Evolutionary conservation across 2,329 filamentous ascomycete species (phyloP), one percentile per base, ranked within the genome.

Genomic region (Diaporthe amygdali): DNA sequence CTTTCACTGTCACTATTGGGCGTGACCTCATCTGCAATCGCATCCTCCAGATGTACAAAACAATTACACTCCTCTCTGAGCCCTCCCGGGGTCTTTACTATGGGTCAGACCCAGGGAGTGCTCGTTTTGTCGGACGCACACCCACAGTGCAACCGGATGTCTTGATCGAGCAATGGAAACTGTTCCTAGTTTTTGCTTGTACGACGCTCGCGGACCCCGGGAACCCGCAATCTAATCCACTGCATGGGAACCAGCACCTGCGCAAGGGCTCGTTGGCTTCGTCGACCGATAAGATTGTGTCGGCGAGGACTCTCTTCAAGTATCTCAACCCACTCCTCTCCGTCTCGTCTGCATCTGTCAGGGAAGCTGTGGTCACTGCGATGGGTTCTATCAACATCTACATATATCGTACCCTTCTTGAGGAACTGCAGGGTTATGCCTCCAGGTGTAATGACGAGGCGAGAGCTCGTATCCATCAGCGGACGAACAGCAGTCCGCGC

Each of bases 161-260:
- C 27, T 87, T 98, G 70, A 91, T 99, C 71, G 97, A 98, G 81
- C 96, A 99, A 79, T 99, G 96, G 96, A 98, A 98, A 81, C 85
- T 98, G 2, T 98, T 98, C 80, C 87, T 99, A 32, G 95, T 98
- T 69, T 98, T 99, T 83, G 96, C 96, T 12, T 99, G 97, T 82
- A 97, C 96, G 12, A 98, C 96, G 0, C 86, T 99, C 70, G 95
- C 94, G 46, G 96, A 96, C 75, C 89, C 94, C 12, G 94, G 94
- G 12, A 90, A 86, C 69, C 86, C 87, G 27, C 89, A 91, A 69
- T 85, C 91, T 37, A 84, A 86, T 15, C 84, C 85, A 2, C 81
- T 84, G 8, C 87, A 87, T 76, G 88, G 88, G 73, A 87, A 87
- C 46, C 93, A 97, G 74, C 96, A 98, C 80, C 88, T 90, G 5